These are phyloP conservation scores for Choiromyces venosus DNA, from an alignment of 495 filamentous ascomycete species.

Conservation along the genomic window DNA sequence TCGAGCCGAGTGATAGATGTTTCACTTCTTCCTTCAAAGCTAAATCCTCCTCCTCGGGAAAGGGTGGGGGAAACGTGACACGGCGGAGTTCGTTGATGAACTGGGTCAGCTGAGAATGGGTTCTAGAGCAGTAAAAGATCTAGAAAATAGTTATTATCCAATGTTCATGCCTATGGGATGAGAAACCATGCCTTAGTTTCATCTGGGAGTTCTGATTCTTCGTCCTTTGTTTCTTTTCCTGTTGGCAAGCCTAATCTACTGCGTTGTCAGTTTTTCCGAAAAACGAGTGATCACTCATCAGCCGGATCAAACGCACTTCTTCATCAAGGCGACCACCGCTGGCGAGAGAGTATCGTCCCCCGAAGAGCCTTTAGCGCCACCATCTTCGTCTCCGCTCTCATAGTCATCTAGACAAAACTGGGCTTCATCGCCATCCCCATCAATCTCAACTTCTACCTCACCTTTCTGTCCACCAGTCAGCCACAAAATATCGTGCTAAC, in stretches of 20 bases:
- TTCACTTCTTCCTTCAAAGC: constrained; percentile 62
- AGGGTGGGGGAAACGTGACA: constrained; percentile 66
- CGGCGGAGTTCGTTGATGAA: constrained; percentile 85
- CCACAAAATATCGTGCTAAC: neutral
- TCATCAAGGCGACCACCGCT: constrained; percentile 60
- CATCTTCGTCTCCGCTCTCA: constrained; percentile 59
- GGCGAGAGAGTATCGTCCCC: constrained; percentile 51
- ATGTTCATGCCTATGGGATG: constrained; percentile 8
- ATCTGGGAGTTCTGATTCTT: constrained; percentile 52
- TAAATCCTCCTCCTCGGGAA: constrained; percentile 38
- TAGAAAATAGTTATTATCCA: constrained; percentile 31
- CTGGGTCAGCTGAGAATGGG: constrained; percentile 89
- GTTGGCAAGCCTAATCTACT: constrained; percentile 41
- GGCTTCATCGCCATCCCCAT: constrained; percentile 56
- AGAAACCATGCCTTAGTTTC: constrained; percentile 54
- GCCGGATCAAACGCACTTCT: constrained; percentile 44
- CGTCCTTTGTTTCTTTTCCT: constrained; percentile 46
- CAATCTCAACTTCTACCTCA: constrained; percentile 43
- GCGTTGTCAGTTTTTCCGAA: constrained; percentile 15
- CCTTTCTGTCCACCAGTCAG: constrained; percentile 28
- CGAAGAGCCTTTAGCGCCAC: constrained; percentile 29
- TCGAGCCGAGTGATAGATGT: constrained; percentile 79
- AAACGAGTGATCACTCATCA: neutral
- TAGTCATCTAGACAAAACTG: constrained; percentile 76
- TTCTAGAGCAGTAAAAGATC: constrained; percentile 91